Evolutionary conservation across 2,329 filamentous ascomycete genomes (phyloP).

Genomic region (Bipolaris victoriae): DNA sequence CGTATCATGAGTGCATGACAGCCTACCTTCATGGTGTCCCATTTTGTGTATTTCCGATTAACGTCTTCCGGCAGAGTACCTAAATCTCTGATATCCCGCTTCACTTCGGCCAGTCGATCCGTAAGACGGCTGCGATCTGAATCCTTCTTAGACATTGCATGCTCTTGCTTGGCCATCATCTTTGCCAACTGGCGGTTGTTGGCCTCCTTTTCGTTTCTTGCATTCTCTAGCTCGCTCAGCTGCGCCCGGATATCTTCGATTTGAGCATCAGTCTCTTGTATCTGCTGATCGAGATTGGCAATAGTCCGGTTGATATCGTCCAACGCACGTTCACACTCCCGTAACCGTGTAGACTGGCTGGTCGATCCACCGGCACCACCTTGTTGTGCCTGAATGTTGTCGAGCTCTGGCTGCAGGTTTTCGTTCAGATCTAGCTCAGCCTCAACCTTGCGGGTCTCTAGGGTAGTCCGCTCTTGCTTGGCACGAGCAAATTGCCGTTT

Average conservation of each 20-base stretch:
- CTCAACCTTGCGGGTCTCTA: slow-evolving; percentile 80
- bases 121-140: slow-evolving; percentile 83
- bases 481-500: slow-evolving; percentile 78
- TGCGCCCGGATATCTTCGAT: slow-evolving; percentile 66
- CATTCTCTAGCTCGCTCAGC: slow-evolving; percentile 65
- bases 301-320: slow-evolving; percentile 75
- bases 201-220: slow-evolving; percentile 68
- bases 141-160: slow-evolving; percentile 88
- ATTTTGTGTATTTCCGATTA: slow-evolving; percentile 86
- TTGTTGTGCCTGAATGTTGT: slow-evolving; percentile 66
- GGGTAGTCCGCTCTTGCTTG: slow-evolving; percentile 73
- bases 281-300: slow-evolving; percentile 69
- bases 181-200: slow-evolving; percentile 76
- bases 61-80: slow-evolving; percentile 94
- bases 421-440: slow-evolving; percentile 89
- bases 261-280: slow-evolving; percentile 75
- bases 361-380: slow-evolving; percentile 62
- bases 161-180: slow-evolving; percentile 83
- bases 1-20: background rate
- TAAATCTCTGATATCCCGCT: slow-evolving; percentile 87
- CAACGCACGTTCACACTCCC: slow-evolving; percentile 80
- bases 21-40: slow-evolving; percentile 75
- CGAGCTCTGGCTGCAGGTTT: slow-evolving; percentile 83
- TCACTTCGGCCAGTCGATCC: slow-evolving; percentile 78
- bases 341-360: slow-evolving; percentile 63